Conservation (phyloP, 768 basidiomycete species). For the Daedaleopsis nitida region DNA sequence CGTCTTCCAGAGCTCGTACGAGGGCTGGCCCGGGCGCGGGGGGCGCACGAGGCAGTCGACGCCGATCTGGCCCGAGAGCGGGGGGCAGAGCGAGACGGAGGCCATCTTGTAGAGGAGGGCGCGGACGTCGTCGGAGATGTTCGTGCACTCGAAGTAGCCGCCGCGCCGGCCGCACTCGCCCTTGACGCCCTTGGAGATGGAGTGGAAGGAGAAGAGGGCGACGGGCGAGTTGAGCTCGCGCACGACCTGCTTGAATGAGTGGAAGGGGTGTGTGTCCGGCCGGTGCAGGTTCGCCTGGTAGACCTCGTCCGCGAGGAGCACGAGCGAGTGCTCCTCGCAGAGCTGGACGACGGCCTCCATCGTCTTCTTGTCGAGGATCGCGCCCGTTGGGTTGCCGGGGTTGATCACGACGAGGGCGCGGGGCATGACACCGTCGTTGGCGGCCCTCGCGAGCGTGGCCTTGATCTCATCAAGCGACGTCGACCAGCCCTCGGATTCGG, state of each 20-base stretch:
- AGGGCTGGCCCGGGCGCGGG: slow-evolving; percentile 72
- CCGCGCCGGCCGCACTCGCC: slow-evolving; percentile 98
- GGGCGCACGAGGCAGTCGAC: slow-evolving; percentile 90
- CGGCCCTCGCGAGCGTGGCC: slow-evolving; percentile 64
- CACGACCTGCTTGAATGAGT: slow-evolving; percentile 91
- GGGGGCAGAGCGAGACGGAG: slow-evolving; percentile 86
- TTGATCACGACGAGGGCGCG: slow-evolving; percentile 97
- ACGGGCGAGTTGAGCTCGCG: slow-evolving; percentile 65
- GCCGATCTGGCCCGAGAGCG: slow-evolving; percentile 88
- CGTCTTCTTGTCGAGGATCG: slow-evolving; percentile 69
- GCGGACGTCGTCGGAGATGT: slow-evolving; percentile 74
- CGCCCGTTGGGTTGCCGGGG: slow-evolving; percentile 97
- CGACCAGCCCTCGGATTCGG: slow-evolving; percentile 82
- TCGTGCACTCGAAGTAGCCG: slow-evolving; percentile 93
- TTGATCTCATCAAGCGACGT: slow-evolving; percentile 72
- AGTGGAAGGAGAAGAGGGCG: slow-evolving; percentile 94
- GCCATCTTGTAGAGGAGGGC: slow-evolving; percentile 97
- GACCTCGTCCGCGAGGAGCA: slow-evolving; percentile 97
- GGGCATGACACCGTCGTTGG: slow-evolving; percentile 58
- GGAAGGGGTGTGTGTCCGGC: slow-evolving; percentile 69
- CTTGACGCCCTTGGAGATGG: slow-evolving; percentile 93
- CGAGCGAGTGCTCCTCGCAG: slow-evolving; percentile 82
- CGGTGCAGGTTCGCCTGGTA: slow-evolving; percentile 93
- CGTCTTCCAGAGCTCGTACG: slow-evolving; percentile 76
- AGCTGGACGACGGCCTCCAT: slow-evolving; percentile 78